Conservation (phyloP, 192 early-diverging fungal species). For the Mortierella antarctica region DNA sequence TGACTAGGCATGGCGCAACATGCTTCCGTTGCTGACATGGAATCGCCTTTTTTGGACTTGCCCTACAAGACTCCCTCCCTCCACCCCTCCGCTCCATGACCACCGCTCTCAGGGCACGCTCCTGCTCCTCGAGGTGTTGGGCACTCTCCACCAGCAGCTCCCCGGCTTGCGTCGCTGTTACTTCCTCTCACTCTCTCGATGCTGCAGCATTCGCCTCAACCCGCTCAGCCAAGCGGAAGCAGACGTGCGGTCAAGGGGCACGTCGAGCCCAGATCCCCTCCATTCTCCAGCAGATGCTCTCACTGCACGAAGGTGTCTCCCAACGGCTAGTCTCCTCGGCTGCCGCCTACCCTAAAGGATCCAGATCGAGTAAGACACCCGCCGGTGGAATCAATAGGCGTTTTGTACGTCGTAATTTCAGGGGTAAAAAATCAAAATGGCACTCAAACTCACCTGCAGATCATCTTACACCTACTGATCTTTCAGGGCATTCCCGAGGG, state of each 20-base stretch:
- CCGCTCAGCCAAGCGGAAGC: too few species aligned
- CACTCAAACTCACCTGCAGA: background rate
- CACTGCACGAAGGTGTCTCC: background rate
- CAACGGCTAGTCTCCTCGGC: background rate
- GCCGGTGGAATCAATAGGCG: background rate
- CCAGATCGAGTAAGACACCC: conserved; percentile 11
- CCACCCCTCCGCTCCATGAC: conserved; percentile 8
- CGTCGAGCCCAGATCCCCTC: too few species aligned
- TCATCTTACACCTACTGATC: background rate
- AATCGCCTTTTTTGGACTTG: too few species aligned
- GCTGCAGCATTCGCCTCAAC: too few species aligned
- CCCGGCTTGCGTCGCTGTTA: background rate
- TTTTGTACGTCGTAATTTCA: background rate
- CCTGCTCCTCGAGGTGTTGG: conserved; percentile 18
- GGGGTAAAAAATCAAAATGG: background rate
- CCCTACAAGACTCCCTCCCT: too few species aligned
- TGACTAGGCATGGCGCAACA: too few species aligned
- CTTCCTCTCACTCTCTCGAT: too few species aligned
- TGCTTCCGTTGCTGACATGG: too few species aligned
- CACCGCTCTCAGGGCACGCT: conserved; percentile 17
- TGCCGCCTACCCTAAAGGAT: background rate
- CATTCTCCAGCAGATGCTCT: background rate
- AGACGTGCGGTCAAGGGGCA: too few species aligned
- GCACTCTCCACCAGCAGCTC: background rate
- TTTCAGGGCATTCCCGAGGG: conserved; percentile 7